Base-by-base conservation (phyloP, 106 monocot genomes). In the Dactylorhiza incarnata region DNA sequence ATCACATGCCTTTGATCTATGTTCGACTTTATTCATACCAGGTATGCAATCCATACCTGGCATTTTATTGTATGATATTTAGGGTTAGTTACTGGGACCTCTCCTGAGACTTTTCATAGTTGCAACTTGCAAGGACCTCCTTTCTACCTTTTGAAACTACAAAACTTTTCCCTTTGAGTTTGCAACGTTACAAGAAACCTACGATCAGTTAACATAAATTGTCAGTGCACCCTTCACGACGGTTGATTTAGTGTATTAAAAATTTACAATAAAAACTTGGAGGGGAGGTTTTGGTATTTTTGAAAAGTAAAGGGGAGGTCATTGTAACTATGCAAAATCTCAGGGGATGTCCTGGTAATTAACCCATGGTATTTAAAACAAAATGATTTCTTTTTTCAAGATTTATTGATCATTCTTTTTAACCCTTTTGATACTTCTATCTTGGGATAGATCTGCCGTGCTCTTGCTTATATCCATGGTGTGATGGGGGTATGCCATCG, bases 401-500 rank as follows among this genome's bases (percentile, higher is more conserved):
- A 3, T 11, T 65, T 65, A 29, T n/a, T 29, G 29, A 29, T 13
- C 22, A 20, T 59, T 59, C 58, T 59, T 65, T 29, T 29, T 26
- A 29, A 3, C 29, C 65, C 2, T 24, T 26, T 13, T 65, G 13
- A 65, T 65, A 37, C 12, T 12, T 29, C 29, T 65, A 52, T 74
- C 9, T 66, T 73, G 23, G 15, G 22, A 46, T 73, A 90, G 90
- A 85, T 90, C 66, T 90, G 90, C 22, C 85, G 87, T 22, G 84
- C 83, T 65, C 90, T 90, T 71, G 82, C 85, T 71, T 90, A 90
- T 45, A 74, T 90, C 53, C 90, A 90, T 79, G 71, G 77, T 59
- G 90, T 79, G 73, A 26, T 81, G 53, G 90, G 83, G 26, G 90
- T 90, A 9, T 90, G 90, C 51, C 90, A 90, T 81, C 90, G 90